Evolutionary conservation across 345 rosid species (phyloP), one percentile per base, ranked within the genome.

Genomic region (Pistacia integerrima): DNA sequence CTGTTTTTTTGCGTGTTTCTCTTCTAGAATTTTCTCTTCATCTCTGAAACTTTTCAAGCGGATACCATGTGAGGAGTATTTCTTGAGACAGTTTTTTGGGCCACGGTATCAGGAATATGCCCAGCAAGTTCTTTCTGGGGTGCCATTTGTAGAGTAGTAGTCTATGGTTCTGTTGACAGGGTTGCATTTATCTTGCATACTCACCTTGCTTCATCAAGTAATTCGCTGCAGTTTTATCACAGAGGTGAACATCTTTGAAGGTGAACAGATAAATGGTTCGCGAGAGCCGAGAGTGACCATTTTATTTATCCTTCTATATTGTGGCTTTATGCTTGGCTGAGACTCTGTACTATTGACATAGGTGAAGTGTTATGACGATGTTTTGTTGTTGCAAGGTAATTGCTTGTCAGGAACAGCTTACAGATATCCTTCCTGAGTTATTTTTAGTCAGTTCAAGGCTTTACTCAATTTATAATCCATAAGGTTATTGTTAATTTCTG

Each of bases 61-160:
- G 70, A 90, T 90, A 84, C 87, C 89, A 5, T 89, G 84, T 6
- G 94, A 92, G 68, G 97, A 90, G 76, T 86, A 73, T 79, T 89
- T 84, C 80, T 86, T 92, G 87, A 84, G 81, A 68, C 88, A 80
- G 81, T 92, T 92, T 79, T 90, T 90, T 77, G 92, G 92, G 65
- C 77, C 76, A 3, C 56, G 80, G 11, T 90, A 92, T 62, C 83
- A 78, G 77, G 90, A 83, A 33, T 92, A 89, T 76, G 90, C 91
- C 1, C 76, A 8, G 51, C 78, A 60, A 71, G 87, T 86, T 66
- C 90, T 87, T 61, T 87, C 94, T 75, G 94, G 97, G 41, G 84
- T 90, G 75, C 94, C 93, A 52, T 89, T 88, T 82, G 81, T 90
- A 71, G 82, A 85, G 81, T 92, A 84, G 84, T 56, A 73, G 38